A percentile compares a stretch with the other conserved stretches of the same genome.
These are phyloP conservation scores for Podospora sp. DNA, from an alignment of 495 filamentous ascomycete species.

Conservation along the genomic window DNA sequence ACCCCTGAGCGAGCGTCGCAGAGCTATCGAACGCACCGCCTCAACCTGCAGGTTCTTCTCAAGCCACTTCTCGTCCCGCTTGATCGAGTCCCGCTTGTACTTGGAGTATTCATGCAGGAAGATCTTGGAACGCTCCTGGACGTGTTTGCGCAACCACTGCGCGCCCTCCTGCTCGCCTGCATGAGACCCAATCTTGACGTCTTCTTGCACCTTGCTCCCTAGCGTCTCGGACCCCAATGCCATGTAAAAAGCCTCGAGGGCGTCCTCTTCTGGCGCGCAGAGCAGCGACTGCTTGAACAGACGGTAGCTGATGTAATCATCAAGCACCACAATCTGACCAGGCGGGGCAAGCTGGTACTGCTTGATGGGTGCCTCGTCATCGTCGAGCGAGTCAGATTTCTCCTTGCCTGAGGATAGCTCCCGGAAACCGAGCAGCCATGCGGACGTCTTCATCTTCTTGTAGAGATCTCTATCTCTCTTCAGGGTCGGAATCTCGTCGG, in stretches of 20 bases:
- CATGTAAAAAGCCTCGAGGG: constrained; percentile 80
- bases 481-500: constrained; percentile 65
- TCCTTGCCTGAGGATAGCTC: constrained; percentile 61
- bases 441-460: constrained; percentile 70
- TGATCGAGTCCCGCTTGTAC: constrained; percentile 66
- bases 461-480: constrained; percentile 79
- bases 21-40: constrained; percentile 70
- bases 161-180: constrained; percentile 51
- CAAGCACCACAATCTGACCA: constrained; percentile 73
- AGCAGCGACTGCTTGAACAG: constrained; percentile 80
- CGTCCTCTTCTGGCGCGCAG: constrained; percentile 85
- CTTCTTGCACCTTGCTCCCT: constrained; percentile 61
- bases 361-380: constrained; percentile 70
- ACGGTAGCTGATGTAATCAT: constrained; percentile 83
- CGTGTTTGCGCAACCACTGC: constrained; percentile 68
- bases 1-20: constrained; percentile 72
- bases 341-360: constrained; percentile 74
- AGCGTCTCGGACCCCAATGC: constrained; percentile 62
- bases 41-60: constrained; percentile 82
- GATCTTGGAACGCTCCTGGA: constrained; percentile 82
- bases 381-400: constrained; percentile 58
- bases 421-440: constrained; percentile 77
- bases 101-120: constrained; percentile 74
- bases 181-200: constrained; percentile 56
- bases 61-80: constrained; percentile 84